Conservation (phyloP, 73 alveolate species). For the Stentor coeruleus region DNA sequence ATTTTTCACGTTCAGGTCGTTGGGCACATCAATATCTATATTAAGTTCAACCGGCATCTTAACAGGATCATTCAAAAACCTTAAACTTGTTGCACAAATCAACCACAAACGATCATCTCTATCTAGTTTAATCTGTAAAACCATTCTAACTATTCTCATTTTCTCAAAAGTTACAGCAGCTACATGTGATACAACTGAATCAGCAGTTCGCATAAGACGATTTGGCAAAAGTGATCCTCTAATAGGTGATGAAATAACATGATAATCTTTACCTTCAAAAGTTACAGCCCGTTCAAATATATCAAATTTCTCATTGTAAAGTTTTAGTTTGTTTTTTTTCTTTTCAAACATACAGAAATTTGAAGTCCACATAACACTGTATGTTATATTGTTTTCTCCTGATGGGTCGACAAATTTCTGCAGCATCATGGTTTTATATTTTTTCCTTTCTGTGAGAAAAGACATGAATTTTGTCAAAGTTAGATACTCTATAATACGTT, state of each 20-base stretch:
- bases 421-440: slow-evolving; percentile 71
- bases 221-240: slow-evolving; percentile 78
- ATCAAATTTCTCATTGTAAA: slow-evolving; percentile 35
- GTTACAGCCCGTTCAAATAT: slow-evolving; percentile 82
- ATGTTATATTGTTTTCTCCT: slow-evolving; percentile 66
- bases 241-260: slow-evolving; percentile 68
- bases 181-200: slow-evolving; percentile 76
- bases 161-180: slow-evolving; percentile 80
- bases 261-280: slow-evolving; percentile 89
- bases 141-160: slow-evolving; percentile 75
- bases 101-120: slow-evolving; percentile 67
- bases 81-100: slow-evolving; percentile 76
- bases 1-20: neutral
- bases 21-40: neutral
- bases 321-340: slow-evolving; percentile 60
- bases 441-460: slow-evolving; percentile 43
- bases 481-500: neutral
- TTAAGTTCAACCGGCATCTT: neutral
- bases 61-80: slow-evolving; percentile 32
- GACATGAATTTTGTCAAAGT: neutral
- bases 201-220: slow-evolving; percentile 63
- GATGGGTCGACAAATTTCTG: slow-evolving; percentile 85
- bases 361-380: slow-evolving; percentile 82
- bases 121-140: slow-evolving; percentile 76
- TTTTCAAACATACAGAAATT: slow-evolving; percentile 82